phyloP scores from a whole-genome alignment of 129 eudicot genomes.

The Flaveria bidentis region DNA sequence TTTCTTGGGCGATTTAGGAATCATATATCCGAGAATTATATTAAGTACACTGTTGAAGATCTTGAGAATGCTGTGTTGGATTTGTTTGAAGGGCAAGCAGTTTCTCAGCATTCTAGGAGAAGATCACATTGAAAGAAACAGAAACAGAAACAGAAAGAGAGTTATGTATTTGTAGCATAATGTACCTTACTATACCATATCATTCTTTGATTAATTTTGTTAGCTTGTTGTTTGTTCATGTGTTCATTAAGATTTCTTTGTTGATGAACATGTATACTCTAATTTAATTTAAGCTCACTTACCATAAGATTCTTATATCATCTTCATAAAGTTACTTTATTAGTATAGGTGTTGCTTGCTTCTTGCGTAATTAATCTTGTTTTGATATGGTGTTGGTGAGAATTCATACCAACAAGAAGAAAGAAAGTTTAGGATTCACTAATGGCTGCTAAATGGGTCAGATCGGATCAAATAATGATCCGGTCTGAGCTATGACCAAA shows the following conservation, averaged over 20 bases:
- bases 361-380: not conserved
- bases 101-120: slow-evolving; percentile 43
- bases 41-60: slow-evolving; percentile 65
- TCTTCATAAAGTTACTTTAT: not conserved
- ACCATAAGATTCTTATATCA: not conserved
- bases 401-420: too few species aligned
- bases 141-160: not conserved
- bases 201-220: not conserved
- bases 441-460: not conserved
- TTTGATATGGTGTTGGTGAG: too few species aligned
- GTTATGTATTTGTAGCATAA: not conserved
- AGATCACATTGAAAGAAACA: slow-evolving; percentile 35
- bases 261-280: not conserved
- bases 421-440: not conserved
- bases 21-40: slow-evolving; percentile 54
- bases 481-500: not conserved
- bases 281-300: not conserved
- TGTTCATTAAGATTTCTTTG: not conserved
- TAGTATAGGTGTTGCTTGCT: not conserved
- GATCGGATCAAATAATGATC: not conserved
- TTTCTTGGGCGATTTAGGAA: slow-evolving; percentile 61
- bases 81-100: slow-evolving; percentile 57
- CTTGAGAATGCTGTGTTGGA: slow-evolving; percentile 56
- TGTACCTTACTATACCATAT: not conserved
- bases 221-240: slow-evolving; percentile 7